phyloP scores from a whole-genome alignment of 306 rosid species.

The Carpinus viminea region DNA sequence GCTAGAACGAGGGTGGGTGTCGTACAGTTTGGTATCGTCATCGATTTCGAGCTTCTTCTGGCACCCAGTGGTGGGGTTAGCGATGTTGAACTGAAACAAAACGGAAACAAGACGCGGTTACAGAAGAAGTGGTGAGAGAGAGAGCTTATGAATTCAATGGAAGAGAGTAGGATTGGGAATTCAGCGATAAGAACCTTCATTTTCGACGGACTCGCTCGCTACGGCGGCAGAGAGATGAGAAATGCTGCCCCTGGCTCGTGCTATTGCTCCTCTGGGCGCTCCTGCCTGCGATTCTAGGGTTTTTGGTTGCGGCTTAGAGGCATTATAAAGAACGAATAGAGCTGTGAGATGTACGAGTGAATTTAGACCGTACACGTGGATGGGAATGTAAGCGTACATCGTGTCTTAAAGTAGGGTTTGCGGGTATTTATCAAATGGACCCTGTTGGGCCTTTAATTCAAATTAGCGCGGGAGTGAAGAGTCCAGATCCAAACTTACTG shows the following conservation, averaged over 20 bases:
- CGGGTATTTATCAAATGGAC: neutral
- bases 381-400: too few relatives aligned
- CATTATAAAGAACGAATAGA: neutral
- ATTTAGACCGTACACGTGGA: neutral
- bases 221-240: neutral
- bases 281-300: neutral
- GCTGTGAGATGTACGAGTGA: neutral
- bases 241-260: neutral
- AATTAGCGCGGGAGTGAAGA: too few relatives aligned
- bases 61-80: constrained; percentile 45
- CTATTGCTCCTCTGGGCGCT: neutral
- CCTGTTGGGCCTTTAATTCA: neutral
- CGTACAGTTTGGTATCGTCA: constrained; percentile 35
- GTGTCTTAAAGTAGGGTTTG: neutral
- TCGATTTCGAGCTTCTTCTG: constrained; percentile 44
- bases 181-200: neutral
- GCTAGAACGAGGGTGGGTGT: neutral
- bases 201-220: neutral
- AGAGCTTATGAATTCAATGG: neutral
- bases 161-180: neutral
- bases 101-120: neutral
- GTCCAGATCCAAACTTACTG: too few relatives aligned
- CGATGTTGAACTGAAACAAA: constrained; percentile 33
- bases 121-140: neutral
- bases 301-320: neutral